Base-by-base conservation (phyloP, 1,139 yeast genomes). In the Sugiyamaella novakii region DNA sequence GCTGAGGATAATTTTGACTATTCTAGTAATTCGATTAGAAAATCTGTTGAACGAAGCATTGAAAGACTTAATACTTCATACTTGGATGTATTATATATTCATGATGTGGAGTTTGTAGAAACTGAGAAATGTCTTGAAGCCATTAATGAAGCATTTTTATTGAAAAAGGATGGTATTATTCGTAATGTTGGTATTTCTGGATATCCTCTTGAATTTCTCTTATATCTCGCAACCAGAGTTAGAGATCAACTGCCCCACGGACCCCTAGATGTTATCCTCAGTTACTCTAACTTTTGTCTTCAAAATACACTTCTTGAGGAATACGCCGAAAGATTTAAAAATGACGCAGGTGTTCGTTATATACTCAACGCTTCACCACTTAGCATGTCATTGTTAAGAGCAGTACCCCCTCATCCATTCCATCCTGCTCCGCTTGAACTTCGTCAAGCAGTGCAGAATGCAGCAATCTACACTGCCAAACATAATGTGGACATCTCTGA, bases 91-190 rank as follows among this genome's bases (percentile, higher is more conserved):
- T 86, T 91, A 4, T 87, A 87, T 65, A 73, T 89, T 62, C 98
- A 91, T 67, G 98, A 91, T 62, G 81, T 89, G 48, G 98, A 91
- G 67, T 91, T 91, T 68, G 87, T 83, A 6, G 67, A 74, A 1
- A 76, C 76, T 22, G 73, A 67, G 0, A 76, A 77, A 19, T 78
- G 84, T 5, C 60, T 79, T 24, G 84, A 68, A 19, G 97, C 96
- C 0, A 70, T 89, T 48, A 67, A 64, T 31, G 84, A 81, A 58
- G 74, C 88, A 57, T 75, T 72, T 58, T 59, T 60, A 42, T 69
- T 91, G 59, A 85, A 87, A 64, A 60, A 72, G 3, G 81, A 81
- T 59, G 96, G 96, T 0, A 36, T 77, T 5, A 75, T 88, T 39
- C 72, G 69, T 40, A 73, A 82, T 58, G 77, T 89, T 51, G 98